phyloP scores from a whole-genome alignment of 805 yeast species.

The Candida pini region DNA sequence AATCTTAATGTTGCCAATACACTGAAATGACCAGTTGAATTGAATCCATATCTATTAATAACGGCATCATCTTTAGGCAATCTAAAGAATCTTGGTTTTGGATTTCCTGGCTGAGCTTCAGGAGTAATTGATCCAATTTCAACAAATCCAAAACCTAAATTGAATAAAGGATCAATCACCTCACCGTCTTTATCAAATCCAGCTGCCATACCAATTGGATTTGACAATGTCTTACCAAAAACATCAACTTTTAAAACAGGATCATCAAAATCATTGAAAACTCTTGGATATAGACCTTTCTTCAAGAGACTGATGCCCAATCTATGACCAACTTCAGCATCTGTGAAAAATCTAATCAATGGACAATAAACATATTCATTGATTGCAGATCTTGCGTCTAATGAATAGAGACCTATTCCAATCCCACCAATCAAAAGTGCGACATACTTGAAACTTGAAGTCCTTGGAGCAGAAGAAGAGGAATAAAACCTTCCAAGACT shows the following conservation, averaged over 20 bases:
- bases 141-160: constrained; percentile 80
- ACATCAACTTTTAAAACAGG: constrained; percentile 51
- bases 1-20: constrained; percentile 64
- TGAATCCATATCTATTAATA: constrained; percentile 91
- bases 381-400: constrained; percentile 76
- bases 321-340: constrained; percentile 83
- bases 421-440: constrained; percentile 21
- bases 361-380: constrained; percentile 85
- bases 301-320: constrained; percentile 68
- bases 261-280: constrained; percentile 49
- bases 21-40: constrained; percentile 78
- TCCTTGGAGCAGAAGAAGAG: constrained; percentile 4
- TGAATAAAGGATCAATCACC: constrained; percentile 75
- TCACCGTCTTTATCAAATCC: constrained; percentile 94
- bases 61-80: constrained; percentile 83
- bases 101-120: constrained; percentile 89
- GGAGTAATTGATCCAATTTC: constrained; percentile 95
- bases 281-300: constrained; percentile 60
- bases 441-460: constrained; percentile 19
- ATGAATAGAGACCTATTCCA: constrained; percentile 46
- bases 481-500: not conserved
- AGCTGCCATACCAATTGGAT: constrained; percentile 92
- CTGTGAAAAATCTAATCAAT: constrained; percentile 56
- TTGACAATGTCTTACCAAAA: constrained; percentile 57
- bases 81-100: constrained; percentile 87